Evolutionary conservation across 2,329 filamentous ascomycete genomes (phyloP), one percentile per base, ranked within the genome.

Genomic region (Diaporthe sp.): DNA sequence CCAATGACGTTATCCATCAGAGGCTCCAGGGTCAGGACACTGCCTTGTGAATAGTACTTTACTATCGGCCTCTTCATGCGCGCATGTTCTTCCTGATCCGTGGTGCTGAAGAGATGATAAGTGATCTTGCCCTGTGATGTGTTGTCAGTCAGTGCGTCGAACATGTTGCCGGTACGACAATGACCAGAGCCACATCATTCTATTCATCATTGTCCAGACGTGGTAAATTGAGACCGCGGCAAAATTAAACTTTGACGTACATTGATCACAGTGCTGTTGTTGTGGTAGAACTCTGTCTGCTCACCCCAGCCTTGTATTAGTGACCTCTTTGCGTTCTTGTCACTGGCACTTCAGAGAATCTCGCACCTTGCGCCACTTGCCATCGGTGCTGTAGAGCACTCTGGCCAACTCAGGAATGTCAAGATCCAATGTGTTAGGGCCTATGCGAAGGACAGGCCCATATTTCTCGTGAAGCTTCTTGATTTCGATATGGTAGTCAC

Each of bases 391-490:
- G 4, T 63, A 63, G 15, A 63, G 37, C 37, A 44, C 58, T 19
- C 44, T 63, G 3, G 15, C 37, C 37, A 63, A 44, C 37, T 44
- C 58, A 6, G 58, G 37, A 5, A 63, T 44, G 8, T 42, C 58
- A 44, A 63, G 59, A 6, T 47, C 59, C 10, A 63, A 15, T 13
- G 17, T 47, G 9, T 47, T 63, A 2, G 59, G 59, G 0, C 59
- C 39, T 15, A 47, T 63, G 2, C 59, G 39, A 8, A 47, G 1
- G 5, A 44, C 7, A 44, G 58, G 58, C 17, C 37, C 58, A 8
- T 63, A 15, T 12, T 15, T 32, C 27, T 63, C 59, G 44, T 63
- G 59, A 42, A 63, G 59, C 19, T n/a, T 63, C 8, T 63, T 63
- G 27, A 63, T 47, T 8, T 47, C 25, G 2, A 63, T 3, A 25